These are phyloP conservation scores for Aspergillus diversus DNA, from an alignment of 495 filamentous ascomycete species.

Conservation along the genomic window DNA sequence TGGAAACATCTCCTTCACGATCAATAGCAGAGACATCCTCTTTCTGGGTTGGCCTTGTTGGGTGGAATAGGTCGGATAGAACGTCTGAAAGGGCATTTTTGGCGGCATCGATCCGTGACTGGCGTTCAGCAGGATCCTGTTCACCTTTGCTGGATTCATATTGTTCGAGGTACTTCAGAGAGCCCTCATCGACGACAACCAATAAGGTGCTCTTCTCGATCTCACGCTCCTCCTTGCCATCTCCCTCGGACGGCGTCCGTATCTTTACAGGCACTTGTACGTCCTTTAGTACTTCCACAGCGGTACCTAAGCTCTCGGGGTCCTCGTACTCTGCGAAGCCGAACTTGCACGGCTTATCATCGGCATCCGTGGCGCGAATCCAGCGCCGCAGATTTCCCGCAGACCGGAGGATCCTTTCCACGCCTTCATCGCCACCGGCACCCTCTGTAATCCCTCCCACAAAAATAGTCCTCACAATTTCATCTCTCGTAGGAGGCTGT, in stretches of 20 bases:
- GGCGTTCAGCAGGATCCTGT: conserved; percentile 64
- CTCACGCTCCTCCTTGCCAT: conserved; percentile 57
- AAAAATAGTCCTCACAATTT: conserved; percentile 89
- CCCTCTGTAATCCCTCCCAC: conserved; percentile 84
- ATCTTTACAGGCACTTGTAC: conserved; percentile 83
- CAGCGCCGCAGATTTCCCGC: conserved; percentile 82
- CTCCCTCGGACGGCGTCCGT: conserved; percentile 53
- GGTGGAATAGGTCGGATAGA: conserved; percentile 73
- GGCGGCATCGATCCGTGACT: conserved; percentile 70
- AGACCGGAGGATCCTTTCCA: conserved; percentile 78
- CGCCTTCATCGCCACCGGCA: conserved; percentile 73
- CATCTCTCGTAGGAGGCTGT: conserved; percentile 84
- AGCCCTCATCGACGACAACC: conserved; percentile 81
- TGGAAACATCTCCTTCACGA: conserved; percentile 69
- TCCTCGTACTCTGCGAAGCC: conserved; percentile 98
- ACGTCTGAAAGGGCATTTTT: conserved; percentile 65
- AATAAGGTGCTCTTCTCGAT: conserved; percentile 71
- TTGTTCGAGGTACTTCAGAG: conserved; percentile 78
- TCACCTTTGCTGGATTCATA: conserved; percentile 69
- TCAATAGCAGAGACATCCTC: conserved; percentile 54
- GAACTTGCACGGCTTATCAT: conserved; percentile 84
- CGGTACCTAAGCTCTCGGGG: conserved; percentile 81
- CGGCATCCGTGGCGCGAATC: conserved; percentile 79
- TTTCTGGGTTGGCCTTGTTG: conserved; percentile 53
- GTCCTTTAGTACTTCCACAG: conserved; percentile 83